These are phyloP conservation scores for Gossypium schwendimanii DNA, from an alignment of 441 rosid species.

Conservation along the genomic window DNA sequence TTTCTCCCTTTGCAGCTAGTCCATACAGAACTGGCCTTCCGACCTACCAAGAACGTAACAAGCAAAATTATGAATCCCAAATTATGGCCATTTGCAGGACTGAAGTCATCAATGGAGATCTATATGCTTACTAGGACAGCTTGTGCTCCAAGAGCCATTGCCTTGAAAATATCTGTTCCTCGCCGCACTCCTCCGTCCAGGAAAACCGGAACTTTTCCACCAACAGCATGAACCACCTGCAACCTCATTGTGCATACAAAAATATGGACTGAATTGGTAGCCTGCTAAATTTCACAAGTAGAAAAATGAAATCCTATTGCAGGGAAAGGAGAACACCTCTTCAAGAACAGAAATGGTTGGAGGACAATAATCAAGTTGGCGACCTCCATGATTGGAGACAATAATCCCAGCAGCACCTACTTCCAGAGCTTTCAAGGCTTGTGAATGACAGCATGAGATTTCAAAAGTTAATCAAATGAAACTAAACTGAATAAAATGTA, in stretches of 20 bases:
- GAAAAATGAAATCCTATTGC: not conserved
- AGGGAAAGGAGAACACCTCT: constrained; percentile 22
- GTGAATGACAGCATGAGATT: constrained; percentile 2
- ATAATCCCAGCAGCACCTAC: constrained; percentile 35
- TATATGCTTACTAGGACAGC: constrained; percentile 62
- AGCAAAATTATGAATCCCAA: not conserved
- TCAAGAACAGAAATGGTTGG: constrained; percentile 33
- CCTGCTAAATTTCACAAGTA: not conserved
- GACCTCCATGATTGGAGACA: constrained; percentile 43
- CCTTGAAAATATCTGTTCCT: constrained; percentile 86
- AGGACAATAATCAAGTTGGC: constrained; percentile 40
- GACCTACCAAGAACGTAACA: constrained; percentile 33
- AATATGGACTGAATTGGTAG: not conserved
- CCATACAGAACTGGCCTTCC: constrained; percentile 78
- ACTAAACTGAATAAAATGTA: too few species aligned
- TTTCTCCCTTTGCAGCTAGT: constrained; percentile 72
- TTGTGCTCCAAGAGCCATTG: constrained; percentile 79
- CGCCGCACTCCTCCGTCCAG: constrained; percentile 81
- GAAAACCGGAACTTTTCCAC: constrained; percentile 63
- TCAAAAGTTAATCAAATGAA: not conserved
- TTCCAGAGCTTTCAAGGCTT: constrained; percentile 33
- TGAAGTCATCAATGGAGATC: not conserved
- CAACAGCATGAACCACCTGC: constrained; percentile 65
- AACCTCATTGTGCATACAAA: constrained; percentile 9
- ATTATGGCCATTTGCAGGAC: not conserved